A percentile compares a stretch with the other conserved stretches of the same genome.
phyloP scores from a whole-genome alignment of 495 filamentous ascomycete species.

The Penicillium atrosanguineum region DNA sequence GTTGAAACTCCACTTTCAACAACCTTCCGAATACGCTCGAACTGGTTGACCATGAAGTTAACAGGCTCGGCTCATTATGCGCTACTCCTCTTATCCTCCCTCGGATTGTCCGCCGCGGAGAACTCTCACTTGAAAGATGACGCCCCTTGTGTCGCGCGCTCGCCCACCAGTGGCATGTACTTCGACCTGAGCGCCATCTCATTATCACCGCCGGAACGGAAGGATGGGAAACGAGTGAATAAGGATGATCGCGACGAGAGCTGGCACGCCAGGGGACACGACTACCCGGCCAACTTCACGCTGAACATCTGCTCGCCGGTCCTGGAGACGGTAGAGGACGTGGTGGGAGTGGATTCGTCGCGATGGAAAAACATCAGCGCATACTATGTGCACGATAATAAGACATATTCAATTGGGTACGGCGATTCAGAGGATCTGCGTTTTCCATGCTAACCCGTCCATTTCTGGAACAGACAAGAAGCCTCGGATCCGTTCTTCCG shows the following conservation, averaged over 20 bases:
- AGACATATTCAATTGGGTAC: constrained; percentile 82
- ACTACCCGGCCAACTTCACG: constrained; percentile 88
- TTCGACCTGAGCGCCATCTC: constrained; percentile 84
- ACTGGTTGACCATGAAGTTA: constrained; percentile 19
- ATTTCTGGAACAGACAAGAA: constrained; percentile 48
- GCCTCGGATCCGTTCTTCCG: constrained; percentile 73
- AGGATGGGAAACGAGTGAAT: constrained; percentile 55
- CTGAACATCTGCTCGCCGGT: constrained; percentile 91
- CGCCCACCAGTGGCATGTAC: constrained; percentile 71
- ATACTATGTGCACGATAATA: constrained; percentile 72
- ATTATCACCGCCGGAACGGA: constrained; percentile 47
- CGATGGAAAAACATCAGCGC: constrained; percentile 83
- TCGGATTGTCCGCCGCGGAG: constrained; percentile 22
- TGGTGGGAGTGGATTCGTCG: constrained; percentile 62
- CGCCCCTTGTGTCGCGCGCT: constrained; percentile 74
- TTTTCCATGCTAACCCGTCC: constrained; percentile 8
- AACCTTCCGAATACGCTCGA: neutral
- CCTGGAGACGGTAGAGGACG: constrained; percentile 69
- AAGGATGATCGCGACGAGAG: constrained; percentile 65
- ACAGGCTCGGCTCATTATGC: constrained; percentile 18
- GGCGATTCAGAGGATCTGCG: constrained; percentile 18
- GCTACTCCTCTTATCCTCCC: constrained; percentile 18
- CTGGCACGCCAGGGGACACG: constrained; percentile 80
- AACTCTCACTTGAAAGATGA: constrained; percentile 28
- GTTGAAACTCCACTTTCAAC: constrained; percentile 8